Conservation (phyloP, 2,329 filamentous ascomycete species). For the Fusarium sp. region DNA sequence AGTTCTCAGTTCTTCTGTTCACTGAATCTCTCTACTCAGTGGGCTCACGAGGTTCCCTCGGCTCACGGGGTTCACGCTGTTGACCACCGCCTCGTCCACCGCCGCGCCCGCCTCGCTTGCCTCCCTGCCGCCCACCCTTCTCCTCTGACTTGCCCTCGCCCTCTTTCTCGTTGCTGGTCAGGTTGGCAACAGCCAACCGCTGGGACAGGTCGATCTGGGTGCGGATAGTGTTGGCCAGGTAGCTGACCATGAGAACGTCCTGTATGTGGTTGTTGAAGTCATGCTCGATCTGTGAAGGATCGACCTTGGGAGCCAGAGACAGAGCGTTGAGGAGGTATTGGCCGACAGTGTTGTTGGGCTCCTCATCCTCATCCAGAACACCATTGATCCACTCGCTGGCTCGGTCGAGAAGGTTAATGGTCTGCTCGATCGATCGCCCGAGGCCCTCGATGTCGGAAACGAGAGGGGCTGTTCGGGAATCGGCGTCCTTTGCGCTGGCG, state of each 20-base stretch:
- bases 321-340: conserved; percentile 96
- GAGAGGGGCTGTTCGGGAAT: conserved; percentile 79
- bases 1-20: conserved; percentile 36
- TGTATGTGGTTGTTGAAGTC: conserved; percentile 99
- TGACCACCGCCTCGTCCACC: conserved; percentile 66
- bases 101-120: conserved; percentile 65
- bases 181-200: conserved; percentile 84
- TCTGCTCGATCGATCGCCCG: conserved; percentile 87
- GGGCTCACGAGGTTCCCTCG: conserved; percentile 62
- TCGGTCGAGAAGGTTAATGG: conserved; percentile 89
- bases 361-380: conserved; percentile 92
- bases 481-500: conserved; percentile 81
- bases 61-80: conserved; percentile 62
- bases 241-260: conserved; percentile 97
- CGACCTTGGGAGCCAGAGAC: conserved; percentile 94
- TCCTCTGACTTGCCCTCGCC: conserved; percentile 63
- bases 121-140: conserved; percentile 62
- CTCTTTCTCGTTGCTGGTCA: conserved; percentile 66
- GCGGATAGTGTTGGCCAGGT: conserved; percentile 97
- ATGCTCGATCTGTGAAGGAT: conserved; percentile 88
- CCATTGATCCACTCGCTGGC: conserved; percentile 93
- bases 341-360: conserved; percentile 90
- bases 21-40: conserved; percentile 32
- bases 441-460: conserved; percentile 91
- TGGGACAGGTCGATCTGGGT: conserved; percentile 99